Evolutionary conservation across 306 rosid genomes (phyloP).

Genomic region (Benincasa hispida): DNA sequence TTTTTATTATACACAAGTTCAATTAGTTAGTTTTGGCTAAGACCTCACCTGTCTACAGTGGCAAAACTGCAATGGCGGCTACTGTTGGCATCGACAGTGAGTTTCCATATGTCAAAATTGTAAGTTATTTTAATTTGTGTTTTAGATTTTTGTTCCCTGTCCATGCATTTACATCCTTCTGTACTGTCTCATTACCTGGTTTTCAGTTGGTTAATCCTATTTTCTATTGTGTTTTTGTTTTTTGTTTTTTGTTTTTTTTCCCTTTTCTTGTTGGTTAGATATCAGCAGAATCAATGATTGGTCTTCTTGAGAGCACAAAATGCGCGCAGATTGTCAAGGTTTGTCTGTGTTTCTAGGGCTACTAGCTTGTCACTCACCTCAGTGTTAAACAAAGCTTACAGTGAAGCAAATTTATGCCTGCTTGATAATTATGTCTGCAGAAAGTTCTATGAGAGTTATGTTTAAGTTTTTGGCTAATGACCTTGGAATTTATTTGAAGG

Average conservation of each 20-base stretch:
- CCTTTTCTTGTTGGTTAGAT: conserved; percentile 31
- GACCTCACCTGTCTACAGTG: conserved; percentile 44
- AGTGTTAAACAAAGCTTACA: not conserved
- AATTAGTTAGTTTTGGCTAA: conserved; percentile 6
- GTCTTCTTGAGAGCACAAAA: conserved; percentile 89
- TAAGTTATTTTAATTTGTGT: conserved; percentile 30
- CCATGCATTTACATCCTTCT: conserved; percentile 5
- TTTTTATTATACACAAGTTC: not conserved
- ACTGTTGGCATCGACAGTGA: conserved; percentile 95
- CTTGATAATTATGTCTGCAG: not conserved
- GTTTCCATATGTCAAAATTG: conserved; percentile 94
- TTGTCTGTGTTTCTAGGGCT: conserved; percentile 24
- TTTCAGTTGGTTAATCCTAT: conserved; percentile 1
- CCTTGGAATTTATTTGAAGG: not conserved
- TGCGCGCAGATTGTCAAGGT: conserved; percentile 93
- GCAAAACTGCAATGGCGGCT: conserved; percentile 89
- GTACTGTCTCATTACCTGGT: not conserved
- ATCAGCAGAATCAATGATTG: conserved; percentile 91
- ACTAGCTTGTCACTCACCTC: conserved; percentile 1
- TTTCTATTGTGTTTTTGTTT: not conserved
- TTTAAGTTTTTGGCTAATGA: not conserved
- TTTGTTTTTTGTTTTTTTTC: not conserved
- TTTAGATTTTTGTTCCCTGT: not conserved
- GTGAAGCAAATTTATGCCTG: not conserved
- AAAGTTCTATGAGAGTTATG: not conserved